These are phyloP conservation scores for Diplocarpon mali DNA, from an alignment of 2,329 filamentous ascomycete species.

Conservation along the genomic window DNA sequence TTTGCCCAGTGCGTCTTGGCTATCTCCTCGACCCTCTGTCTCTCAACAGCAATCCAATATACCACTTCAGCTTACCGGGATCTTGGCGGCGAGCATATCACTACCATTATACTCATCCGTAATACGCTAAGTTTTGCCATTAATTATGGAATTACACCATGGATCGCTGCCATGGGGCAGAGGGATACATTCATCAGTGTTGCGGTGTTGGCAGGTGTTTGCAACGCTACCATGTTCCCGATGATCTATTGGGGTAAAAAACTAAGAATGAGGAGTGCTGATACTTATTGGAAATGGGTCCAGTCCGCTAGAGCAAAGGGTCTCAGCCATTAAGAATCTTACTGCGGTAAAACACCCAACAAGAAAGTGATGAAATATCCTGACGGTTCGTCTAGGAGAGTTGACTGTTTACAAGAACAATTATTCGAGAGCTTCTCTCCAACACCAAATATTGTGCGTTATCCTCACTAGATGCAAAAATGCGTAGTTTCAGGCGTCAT, in stretches of 20 bases:
- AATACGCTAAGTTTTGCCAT: constrained; percentile 39
- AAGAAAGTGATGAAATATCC: too few species aligned
- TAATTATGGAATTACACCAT: constrained; percentile 38
- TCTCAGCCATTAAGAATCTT: constrained; percentile 10
- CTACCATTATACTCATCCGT: constrained; percentile 35
- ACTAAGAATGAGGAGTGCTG: constrained; percentile 14
- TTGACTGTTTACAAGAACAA: too few species aligned
- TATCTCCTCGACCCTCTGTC: constrained; percentile 27
- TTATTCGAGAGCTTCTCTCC: too few species aligned
- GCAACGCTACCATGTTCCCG: constrained; percentile 16
- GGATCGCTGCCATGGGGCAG: constrained; percentile 30
- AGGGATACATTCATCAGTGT: constrained; percentile 34
- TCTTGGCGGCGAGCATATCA: constrained; percentile 35
- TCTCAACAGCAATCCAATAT: constrained; percentile 35
- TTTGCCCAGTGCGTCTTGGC: constrained; percentile 35
- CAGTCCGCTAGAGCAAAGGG: constrained; percentile 14
- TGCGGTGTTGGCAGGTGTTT: constrained; percentile 23
- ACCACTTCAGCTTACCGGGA: constrained; percentile 37
- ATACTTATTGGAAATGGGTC: constrained; percentile 15
- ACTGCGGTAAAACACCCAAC: too few species aligned
- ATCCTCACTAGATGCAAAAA: too few species aligned
- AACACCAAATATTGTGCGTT: too few species aligned
- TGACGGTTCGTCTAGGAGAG: too few species aligned
- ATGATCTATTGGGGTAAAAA: constrained; percentile 16
- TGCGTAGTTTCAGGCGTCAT: too few species aligned